These are phyloP conservation scores for Leccinum fallax DNA, from an alignment of 1,284 basidiomycete genomes.

Conservation along the genomic window DNA sequence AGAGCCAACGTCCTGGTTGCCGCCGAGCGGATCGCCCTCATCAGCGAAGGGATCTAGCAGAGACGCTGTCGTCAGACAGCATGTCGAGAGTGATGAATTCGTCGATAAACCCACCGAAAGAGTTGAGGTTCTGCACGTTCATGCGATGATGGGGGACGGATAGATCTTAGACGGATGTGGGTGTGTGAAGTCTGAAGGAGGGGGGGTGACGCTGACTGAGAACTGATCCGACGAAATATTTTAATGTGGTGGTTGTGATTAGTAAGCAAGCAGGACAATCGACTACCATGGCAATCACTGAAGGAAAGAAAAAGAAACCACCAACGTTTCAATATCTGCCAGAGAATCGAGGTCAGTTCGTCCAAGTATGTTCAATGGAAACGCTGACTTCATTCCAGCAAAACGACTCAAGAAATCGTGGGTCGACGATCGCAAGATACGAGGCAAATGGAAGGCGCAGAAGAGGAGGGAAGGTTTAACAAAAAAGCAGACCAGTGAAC, in stretches of 20 bases:
- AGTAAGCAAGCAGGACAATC: constrained; percentile 23
- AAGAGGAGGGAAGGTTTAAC: constrained; percentile 60
- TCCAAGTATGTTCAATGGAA: not conserved
- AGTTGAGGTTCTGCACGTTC: constrained; percentile 88
- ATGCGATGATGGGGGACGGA: constrained; percentile 66
- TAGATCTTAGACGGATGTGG: constrained; percentile 49
- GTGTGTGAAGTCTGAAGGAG: constrained; percentile 37
- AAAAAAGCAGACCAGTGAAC: constrained; percentile 12
- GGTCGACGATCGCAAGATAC: constrained; percentile 74
- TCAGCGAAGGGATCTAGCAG: constrained; percentile 90
- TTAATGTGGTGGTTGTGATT: constrained; percentile 29
- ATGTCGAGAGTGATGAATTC: constrained; percentile 32
- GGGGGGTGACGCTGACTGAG: constrained; percentile 14
- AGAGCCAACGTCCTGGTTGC: constrained; percentile 77
- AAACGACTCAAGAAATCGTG: constrained; percentile 73
- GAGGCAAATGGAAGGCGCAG: constrained; percentile 75
- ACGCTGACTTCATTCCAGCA: constrained; percentile 45
- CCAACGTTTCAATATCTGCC: constrained; percentile 74
- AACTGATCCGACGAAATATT: constrained; percentile 21
- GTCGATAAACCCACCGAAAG: constrained; percentile 59
- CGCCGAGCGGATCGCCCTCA: constrained; percentile 79
- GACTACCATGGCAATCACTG: constrained; percentile 16
- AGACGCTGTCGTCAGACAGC: constrained; percentile 14
- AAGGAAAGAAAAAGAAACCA: constrained; percentile 49
- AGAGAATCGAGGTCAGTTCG: constrained; percentile 54